Evolutionary conservation across 2,329 filamentous ascomycete genomes (phyloP), one percentile per base, ranked within the genome.

Genomic region (Scedosporium dehoogii): DNA sequence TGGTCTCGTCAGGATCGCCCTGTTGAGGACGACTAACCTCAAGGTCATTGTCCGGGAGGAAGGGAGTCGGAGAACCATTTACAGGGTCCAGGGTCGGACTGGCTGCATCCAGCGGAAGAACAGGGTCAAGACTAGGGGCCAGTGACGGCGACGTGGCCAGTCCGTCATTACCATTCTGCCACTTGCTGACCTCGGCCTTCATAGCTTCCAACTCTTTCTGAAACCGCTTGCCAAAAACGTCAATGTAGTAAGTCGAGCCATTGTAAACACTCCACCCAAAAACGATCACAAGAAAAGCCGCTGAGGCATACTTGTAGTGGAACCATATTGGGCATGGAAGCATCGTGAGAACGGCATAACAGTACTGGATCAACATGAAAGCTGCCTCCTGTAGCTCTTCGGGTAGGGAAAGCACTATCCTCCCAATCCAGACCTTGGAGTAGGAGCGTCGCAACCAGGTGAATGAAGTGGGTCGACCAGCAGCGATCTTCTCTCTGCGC

Each of bases 181-280:
- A 96, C 72, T 91, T 93, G 56, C 87, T 84, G 7, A 99, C 92
- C 70, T 99, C 94, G 62, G 85, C 85, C 75, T 89, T 92, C 76
- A 99, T 83, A 60, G 88, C 83, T 72, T 99, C 92, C 12, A 99
- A 81, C 74, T 99, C 94, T 71, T 93, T 96, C 78, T 99, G 91
- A 80, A 99, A 97, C 2, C 92, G 86, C 69, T 90, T 96, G 61
- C 96, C 94, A 72, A 97, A 99, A 1, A 97, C 91, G 69, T 99
- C 94, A 70, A 99, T 97, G 75, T 99, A 99, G 74, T 90, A 99
- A 0, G 92, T 97, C 18, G 94, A 91, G 38, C 94, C 94, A 69
- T 99, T 99, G 78, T 97, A 96, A 62, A 97, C 89, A 68, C 91
- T 96, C 92, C 92, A 97, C 53, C 85, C 81, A 71, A 99, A 97